phyloP scores from a whole-genome alignment of 2,329 filamentous ascomycete genomes.

The Ophiostoma angusticollis region DNA sequence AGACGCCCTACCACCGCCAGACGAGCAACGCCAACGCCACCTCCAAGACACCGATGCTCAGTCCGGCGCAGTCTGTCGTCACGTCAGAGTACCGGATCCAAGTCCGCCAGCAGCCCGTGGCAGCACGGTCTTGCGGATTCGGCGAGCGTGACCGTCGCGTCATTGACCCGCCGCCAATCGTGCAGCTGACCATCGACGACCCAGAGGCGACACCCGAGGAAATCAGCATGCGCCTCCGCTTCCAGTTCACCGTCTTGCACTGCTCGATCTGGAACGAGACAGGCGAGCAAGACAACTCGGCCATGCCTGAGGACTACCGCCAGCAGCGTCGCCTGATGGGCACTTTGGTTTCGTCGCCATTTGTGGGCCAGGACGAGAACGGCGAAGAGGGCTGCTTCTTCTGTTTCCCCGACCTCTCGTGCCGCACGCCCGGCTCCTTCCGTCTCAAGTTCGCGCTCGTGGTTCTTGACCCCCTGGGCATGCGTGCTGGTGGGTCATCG shows the following conservation, averaged over 20 bases:
- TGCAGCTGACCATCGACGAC: slow-evolving; percentile 57
- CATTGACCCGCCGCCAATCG: slow-evolving; percentile 72
- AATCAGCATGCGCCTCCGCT: slow-evolving; percentile 35
- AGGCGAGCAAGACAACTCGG: slow-evolving; percentile 54
- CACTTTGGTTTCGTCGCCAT: slow-evolving; percentile 62
- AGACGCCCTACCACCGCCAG: background rate
- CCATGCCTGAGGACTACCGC: slow-evolving; percentile 58
- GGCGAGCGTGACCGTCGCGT: slow-evolving; percentile 71
- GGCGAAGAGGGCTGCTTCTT: slow-evolving; percentile 70
- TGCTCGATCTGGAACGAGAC: slow-evolving; percentile 63
- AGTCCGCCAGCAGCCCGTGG: slow-evolving; percentile 66
- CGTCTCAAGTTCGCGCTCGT: slow-evolving; percentile 62
- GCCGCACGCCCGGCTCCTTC: slow-evolving; percentile 64
- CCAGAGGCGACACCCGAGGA: slow-evolving; percentile 42
- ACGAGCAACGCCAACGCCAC: slow-evolving; percentile 3
- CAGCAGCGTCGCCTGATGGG: slow-evolving; percentile 70
- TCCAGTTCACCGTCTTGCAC: slow-evolving; percentile 58
- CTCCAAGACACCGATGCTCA: slow-evolving; percentile 10
- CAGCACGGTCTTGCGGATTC: slow-evolving; percentile 70
- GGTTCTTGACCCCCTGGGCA: slow-evolving; percentile 50
- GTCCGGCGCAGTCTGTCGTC: slow-evolving; percentile 2
- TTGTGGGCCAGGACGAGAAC: slow-evolving; percentile 62
- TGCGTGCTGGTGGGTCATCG: slow-evolving; percentile 38
- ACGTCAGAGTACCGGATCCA: slow-evolving; percentile 31
- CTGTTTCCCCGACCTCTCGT: slow-evolving; percentile 72